Evolutionary conservation across 805 yeast genomes (phyloP), one percentile per base, ranked within the genome.

Genomic region (Schizosaccharomyces octosporus): DNA sequence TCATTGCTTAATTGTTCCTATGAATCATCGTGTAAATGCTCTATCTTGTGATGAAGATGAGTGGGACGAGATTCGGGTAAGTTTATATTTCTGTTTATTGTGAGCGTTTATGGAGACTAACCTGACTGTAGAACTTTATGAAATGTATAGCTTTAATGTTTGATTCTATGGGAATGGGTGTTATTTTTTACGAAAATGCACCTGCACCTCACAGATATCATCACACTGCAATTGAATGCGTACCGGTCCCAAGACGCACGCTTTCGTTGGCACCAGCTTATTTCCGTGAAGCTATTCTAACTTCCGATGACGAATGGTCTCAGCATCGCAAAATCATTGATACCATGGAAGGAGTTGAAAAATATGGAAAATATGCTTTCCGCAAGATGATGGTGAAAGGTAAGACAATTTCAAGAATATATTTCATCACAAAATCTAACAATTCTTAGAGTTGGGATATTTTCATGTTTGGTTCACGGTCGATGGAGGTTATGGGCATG

Each of bases 401-500:
- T 64, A 17, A 48, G 72, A 9, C 2, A 19, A 24, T 11, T n/a
- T 31, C 6, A 13, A 45, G 7, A n/a, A 70, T n/a, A 31, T 27
- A 2, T 27, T 27, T 27, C 3, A 27, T 27, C 27, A 27, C 27
- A 27, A 27, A 3, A 27, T 2, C 41, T 36, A 36, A 36, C 41
- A 78, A 61, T 7, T n/a, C 7, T 45, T 45, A 45, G 76, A 79
- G 2, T 78, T 79, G 31, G 57, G 57, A 1, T 78, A 72, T 64
- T 77, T 75, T 66, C 81, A 78, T 65, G 77, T 75, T 6, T 78
- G 81, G 81, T 67, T 76, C 60, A 69, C 69, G 21, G 57, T 74
- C 5, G 72, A 74, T 59, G 80, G 80, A 24, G 81, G 81, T 0
- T 60, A 75, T 51, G 81, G 79, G 1, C 81, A 78, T 66, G 76